Base-by-base conservation (phyloP, 2,329 filamentous ascomycete genomes). In the Aspergillus awamori region DNA sequence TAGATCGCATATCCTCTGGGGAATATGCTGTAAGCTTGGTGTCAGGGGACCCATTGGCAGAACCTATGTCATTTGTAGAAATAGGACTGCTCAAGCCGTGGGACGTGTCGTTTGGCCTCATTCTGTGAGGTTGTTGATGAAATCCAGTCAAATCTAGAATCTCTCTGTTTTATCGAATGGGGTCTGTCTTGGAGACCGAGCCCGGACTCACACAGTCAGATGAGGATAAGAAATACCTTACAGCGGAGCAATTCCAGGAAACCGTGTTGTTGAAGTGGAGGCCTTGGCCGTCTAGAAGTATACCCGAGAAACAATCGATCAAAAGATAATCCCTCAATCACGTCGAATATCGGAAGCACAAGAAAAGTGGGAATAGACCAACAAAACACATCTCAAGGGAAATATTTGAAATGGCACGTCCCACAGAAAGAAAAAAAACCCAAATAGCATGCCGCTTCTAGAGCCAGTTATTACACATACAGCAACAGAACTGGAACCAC, bases 1-100 rank as follows among this genome's bases (percentile, higher is more conserved):
- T 82, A 39, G 77, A 74, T 13, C 82, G 81, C 55, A 75, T 74
- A 43, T 86, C 85, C 15, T 86, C 84, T 0, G 87, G 87, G 4
- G 87, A 90, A 70, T 89, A 89, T 5, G 83, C 77, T 5, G 87
- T 88, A 45, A 88, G 66, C 53, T 83, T 84, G 7, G 87, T 89
- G 61, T 89, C 86, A 0, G 88, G 88, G 5, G 89, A 90, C 15
- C 83, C 84, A 66, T 86, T 83, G 69, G 81, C 83, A 10, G 87
- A 88, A 55, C 85, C 84, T 33, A 80, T 81, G 20, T 78, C 81
- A 49, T 81, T 83, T 15, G 75, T 75, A 38, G 77, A 78, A 49
- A 67, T 70, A 33, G 76, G 74, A 64, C 77, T 79, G 63, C 74
- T 76, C 53, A 73, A 65, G 59, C 67, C 63, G 55, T 65, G 70